phyloP scores from a whole-genome alignment of 495 filamentous ascomycete species.

The Penicillium arizonense region DNA sequence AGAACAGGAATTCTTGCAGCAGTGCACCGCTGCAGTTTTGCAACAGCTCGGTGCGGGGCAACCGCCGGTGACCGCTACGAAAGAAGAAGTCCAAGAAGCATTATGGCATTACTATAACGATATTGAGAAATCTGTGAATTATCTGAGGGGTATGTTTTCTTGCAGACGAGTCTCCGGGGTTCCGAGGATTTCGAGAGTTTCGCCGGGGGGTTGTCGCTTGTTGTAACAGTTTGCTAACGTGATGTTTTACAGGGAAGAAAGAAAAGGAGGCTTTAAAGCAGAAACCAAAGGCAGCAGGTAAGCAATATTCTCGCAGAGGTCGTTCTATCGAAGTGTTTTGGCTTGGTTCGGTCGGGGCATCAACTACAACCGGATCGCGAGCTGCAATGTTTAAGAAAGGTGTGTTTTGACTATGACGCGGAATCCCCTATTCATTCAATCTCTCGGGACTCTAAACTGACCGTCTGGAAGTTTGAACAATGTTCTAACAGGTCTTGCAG shows the following conservation, averaged over 20 bases:
- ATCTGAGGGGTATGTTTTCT: conserved; percentile 62
- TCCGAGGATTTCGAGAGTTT: too few species aligned
- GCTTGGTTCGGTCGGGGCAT: conserved; percentile 32
- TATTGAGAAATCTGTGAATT: conserved; percentile 76
- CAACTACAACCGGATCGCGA: not conserved
- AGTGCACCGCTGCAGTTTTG: conserved; percentile 39
- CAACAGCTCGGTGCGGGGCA: conserved; percentile 38
- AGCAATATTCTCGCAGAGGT: conserved; percentile 28
- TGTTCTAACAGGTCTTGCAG: conserved; percentile 48
- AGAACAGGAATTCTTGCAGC: conserved; percentile 41
- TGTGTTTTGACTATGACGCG: conserved; percentile 17
- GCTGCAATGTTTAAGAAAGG: conserved; percentile 2
- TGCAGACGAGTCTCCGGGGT: not conserved
- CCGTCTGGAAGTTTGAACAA: conserved; percentile 28
- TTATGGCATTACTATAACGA: conserved; percentile 98
- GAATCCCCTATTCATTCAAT: conserved; percentile 9
- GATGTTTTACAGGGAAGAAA: conserved; percentile 36
- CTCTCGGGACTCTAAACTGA: conserved; percentile 31
- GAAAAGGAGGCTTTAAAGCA: conserved; percentile 40
- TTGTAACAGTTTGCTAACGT: conserved; percentile 3
- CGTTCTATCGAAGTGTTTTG: conserved; percentile 17
- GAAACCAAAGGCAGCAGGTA: conserved; percentile 47
- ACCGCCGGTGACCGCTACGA: conserved; percentile 39
- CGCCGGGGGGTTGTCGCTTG: not conserved
- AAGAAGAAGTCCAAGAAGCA: conserved; percentile 76